Evolutionary conservation across 2,329 filamentous ascomycete genomes (phyloP), one percentile per base, ranked within the genome.

Genomic region (Pestalotiopsis sp.): DNA sequence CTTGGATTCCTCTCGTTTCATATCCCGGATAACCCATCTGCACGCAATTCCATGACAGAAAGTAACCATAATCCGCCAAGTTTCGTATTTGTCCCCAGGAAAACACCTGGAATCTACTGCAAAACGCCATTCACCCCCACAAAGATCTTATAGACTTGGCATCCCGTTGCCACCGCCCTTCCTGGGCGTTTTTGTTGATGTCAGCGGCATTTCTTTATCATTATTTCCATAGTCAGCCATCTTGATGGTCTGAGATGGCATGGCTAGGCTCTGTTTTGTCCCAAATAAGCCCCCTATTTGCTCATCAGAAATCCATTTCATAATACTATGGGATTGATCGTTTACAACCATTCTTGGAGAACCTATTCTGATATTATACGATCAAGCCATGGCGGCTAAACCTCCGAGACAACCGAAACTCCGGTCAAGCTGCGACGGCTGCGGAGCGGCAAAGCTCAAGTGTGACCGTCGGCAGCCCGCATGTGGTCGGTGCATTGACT

Each of bases 351-450:
- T n/a, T 5, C 3, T 5, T n/a, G 45, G 4, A 2, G 6, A 36
- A n/a, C 12, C 14, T 11, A n/a, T 17, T 14, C 17, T 17, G n/a
- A 12, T 23, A n/a, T 23, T 12, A 9, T 11, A 25, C 60, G 20
- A 27, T 36, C 17, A 39, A 49, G 31, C 39, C 38, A 65, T 49
- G 41, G n/a, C 38, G 2, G n/a, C 20, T 17, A 49, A 31, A 38
- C 62, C 62, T 23, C 41, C 62, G 12, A 20, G 38, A 14, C 62
- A 56, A 23, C 38, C 38, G n/a, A 65, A 65, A 25, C 62, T 72
- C 45, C 71, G 71, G 39, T 69, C 68, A 20, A 72, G 71, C 49
- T 72, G 71, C 27, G 68, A 72, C 49, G 69, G 61, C 4, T 72
- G 71, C 49, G 71, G 71, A 27, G 39, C 62, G 3, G 70, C 69